These are phyloP conservation scores for Amborella trichopoda DNA, from an alignment of 164 flowering plant genomes.

Conservation along the genomic window DNA sequence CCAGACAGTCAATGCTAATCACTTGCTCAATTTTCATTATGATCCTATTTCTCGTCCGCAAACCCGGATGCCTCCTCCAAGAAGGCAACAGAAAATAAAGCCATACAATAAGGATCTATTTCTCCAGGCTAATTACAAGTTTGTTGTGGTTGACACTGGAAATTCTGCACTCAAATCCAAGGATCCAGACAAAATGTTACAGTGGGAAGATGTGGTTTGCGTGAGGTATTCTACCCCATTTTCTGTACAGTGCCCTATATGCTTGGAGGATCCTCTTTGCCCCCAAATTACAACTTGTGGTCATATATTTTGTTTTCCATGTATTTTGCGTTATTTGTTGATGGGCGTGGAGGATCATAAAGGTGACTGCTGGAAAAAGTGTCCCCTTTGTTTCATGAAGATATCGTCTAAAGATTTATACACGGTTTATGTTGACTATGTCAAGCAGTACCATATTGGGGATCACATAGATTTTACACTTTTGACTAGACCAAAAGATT, in stretches of 20 bases:
- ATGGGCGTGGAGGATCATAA: constrained; percentile 61
- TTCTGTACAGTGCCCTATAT: constrained; percentile 85
- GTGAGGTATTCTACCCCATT: constrained; percentile 59
- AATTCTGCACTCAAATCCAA: constrained; percentile 32
- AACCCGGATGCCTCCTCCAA: constrained; percentile 49
- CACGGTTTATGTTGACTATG: constrained; percentile 67
- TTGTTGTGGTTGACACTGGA: constrained; percentile 72
- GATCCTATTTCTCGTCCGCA: constrained; percentile 69
- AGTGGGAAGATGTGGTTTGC: constrained; percentile 92
- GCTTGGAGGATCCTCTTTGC: constrained; percentile 80
- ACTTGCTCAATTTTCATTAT: constrained; percentile 85
- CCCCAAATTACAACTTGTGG: constrained; percentile 99
- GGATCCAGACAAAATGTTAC: constrained; percentile 86
- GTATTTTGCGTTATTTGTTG: constrained; percentile 67
- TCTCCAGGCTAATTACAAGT: constrained; percentile 89
- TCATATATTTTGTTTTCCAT: constrained; percentile 93
- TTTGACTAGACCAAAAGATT: constrained; percentile 62
- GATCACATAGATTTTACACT: constrained; percentile 64
- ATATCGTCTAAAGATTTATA: constrained; percentile 75
- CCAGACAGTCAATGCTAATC: constrained; percentile 56
- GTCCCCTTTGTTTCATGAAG: constrained; percentile 88
- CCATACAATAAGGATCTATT: constrained; percentile 91
- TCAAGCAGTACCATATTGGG: constrained; percentile 47
- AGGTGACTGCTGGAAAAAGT: constrained; percentile 69
- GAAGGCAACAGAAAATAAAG: constrained; percentile 47